These are phyloP conservation scores for Saprolegnia parasitica DNA, from an alignment of 352 stramenopile species.

Conservation along the genomic window DNA sequence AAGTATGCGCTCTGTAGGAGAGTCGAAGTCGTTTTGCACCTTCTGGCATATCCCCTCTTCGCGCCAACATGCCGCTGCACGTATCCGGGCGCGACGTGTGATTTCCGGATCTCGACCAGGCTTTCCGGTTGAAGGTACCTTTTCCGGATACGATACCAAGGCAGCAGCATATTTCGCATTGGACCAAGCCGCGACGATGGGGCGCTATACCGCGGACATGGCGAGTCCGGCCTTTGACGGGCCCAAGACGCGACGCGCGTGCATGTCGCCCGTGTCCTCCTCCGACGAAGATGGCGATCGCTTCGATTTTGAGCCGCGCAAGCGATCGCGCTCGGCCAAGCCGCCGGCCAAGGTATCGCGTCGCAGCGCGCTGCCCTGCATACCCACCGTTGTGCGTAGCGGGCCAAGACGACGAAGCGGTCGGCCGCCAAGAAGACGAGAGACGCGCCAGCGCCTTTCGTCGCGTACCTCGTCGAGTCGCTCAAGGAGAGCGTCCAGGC, in stretches of 20 bases:
- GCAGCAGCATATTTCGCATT: no score
- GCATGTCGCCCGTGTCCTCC: conserved; percentile 12
- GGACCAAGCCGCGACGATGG: neutral
- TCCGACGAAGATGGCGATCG: conserved; percentile 1
- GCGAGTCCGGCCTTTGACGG: conserved; percentile 2
- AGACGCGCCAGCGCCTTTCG: conserved; percentile 42
- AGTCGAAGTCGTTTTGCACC: no score
- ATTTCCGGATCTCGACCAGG: no score
- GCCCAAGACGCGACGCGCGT: conserved; percentile 12
- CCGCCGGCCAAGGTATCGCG: neutral
- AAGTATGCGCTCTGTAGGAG: no score
- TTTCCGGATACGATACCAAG: neutral
- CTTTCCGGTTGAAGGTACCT: neutral
- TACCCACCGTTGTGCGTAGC: neutral
- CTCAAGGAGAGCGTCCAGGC: conserved; percentile 45
- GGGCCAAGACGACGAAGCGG: neutral
- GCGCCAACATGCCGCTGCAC: no score
- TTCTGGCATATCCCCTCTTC: no score
- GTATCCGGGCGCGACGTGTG: no score
- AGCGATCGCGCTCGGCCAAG: neutral
- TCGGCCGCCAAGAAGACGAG: neutral
- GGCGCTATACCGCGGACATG: neutral
- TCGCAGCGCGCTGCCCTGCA: neutral
- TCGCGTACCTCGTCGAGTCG: conserved; percentile 53
- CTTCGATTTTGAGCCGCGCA: conserved; percentile 26